Evolutionary conservation across 306 rosid genomes (phyloP).

Genomic region (Pachyrhizus erosus): DNA sequence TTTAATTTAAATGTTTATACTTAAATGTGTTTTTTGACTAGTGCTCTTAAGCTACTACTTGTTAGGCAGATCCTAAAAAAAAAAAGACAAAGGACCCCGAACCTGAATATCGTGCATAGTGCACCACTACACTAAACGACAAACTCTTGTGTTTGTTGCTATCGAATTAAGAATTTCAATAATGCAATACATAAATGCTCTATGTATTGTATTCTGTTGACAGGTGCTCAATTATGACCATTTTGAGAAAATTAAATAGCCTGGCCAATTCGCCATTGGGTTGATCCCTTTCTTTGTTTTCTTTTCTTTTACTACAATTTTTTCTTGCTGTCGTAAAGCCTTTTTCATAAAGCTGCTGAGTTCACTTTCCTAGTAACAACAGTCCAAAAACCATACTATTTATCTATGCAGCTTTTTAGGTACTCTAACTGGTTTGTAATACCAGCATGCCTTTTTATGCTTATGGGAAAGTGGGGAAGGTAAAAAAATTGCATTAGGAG

Average conservation of each 20-base stretch:
- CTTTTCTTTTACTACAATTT: not conserved
- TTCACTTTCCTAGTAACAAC: slow-evolving; percentile 34
- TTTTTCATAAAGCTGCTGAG: slow-evolving; percentile 39
- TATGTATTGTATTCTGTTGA: slow-evolving; percentile 10
- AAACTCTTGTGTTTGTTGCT: slow-evolving; percentile 29
- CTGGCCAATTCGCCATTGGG: not conserved
- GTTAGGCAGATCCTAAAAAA: not conserved
- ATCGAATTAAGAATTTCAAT: slow-evolving; percentile 1
- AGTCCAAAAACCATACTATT: slow-evolving; percentile 17
- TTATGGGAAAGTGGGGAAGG: not conserved
- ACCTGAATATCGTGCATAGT: slow-evolving; percentile 18
- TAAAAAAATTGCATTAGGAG: slow-evolving; percentile 9
- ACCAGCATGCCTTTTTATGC: not conserved
- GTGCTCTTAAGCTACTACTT: too few relatives aligned
- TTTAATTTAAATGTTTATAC: too few relatives aligned
- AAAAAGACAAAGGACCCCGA: not conserved
- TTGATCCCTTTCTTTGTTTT: not conserved
- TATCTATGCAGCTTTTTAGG: slow-evolving; percentile 22
- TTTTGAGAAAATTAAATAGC: slow-evolving; percentile 26
- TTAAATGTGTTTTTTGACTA: too few relatives aligned
- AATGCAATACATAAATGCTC: slow-evolving; percentile 17
- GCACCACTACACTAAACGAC: slow-evolving; percentile 39
- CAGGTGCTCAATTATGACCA: slow-evolving; percentile 25
- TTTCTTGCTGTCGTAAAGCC: not conserved
- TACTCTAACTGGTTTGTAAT: not conserved